Conservation (phyloP, 2,329 filamentous ascomycete genomes). For the Alternaria gaisen region DNA sequence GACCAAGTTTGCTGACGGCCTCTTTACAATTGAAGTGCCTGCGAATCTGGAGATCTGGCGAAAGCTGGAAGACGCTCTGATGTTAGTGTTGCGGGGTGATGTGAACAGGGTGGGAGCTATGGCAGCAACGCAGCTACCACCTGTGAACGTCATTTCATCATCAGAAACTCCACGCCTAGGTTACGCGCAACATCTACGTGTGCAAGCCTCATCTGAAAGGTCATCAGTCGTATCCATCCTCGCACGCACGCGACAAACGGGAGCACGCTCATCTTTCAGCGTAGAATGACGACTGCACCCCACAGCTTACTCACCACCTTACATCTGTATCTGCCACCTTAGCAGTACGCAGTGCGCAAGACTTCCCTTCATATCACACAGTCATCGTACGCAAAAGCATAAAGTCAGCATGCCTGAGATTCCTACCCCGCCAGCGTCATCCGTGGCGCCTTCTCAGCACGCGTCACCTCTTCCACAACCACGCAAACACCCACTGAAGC, state of each 20-base stretch:
- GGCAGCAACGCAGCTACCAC: neutral
- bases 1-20: neutral
- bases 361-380: neutral
- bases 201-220: neutral
- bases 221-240: neutral
- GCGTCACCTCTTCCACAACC: conserved; percentile 60
- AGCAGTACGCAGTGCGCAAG: conserved; percentile 4
- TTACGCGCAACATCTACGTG: conserved; percentile 2
- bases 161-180: neutral
- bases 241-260: neutral
- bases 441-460: conserved; percentile 52
- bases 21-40: neutral
- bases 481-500: conserved; percentile 61
- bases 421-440: conserved; percentile 61
- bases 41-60: neutral
- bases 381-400: neutral
- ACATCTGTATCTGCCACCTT: conserved; percentile 20
- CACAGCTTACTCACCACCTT: conserved; percentile 25
- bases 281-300: conserved; percentile 28
- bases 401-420: conserved; percentile 24
- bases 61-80: neutral
- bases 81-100: conserved; percentile 4
- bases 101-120: neutral
- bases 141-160: conserved; percentile 11
- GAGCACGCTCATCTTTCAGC: neutral